Evolutionary conservation across 1,284 basidiomycete species (phyloP), one percentile per base, ranked within the genome.

Genomic region (Rhodotorula mucilaginosa): DNA sequence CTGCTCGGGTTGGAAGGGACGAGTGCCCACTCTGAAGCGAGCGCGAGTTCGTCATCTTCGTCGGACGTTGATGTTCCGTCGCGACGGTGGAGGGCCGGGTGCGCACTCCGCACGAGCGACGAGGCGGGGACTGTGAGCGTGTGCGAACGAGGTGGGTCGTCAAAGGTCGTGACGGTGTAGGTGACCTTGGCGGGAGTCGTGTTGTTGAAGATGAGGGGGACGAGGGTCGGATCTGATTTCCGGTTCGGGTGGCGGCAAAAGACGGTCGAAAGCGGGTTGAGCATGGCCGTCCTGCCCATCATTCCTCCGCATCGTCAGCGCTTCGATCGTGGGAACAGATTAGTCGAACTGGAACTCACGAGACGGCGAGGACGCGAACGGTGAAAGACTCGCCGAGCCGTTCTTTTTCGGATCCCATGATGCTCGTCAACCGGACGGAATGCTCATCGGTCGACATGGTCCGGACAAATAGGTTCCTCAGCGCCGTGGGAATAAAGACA

Each of bases 181-280:
- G 85, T 86, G 51, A 97, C 82, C 68, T 86, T 84, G 19, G 86
- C 84, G 1, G 92, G 88, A n/a, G 85, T 85, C 4, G 94, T 94
- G 82, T 97, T 96, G 84, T 97, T 97, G 80, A 97, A 87, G 44
- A 97, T 83, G 47, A 95, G 82, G 3, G 93, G 92, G 60, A 95
- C 82, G 62, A 91, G 84, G 59, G 90, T 85, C 56, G 83, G 83
- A 7, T 75, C 64, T 7, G 67, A 48, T 3, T 54, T 47, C 23
- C 60, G 61, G 10, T 58, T 23, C 6, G 67, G 8, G 62, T 85
- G 84, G 15, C 83, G 82, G 77, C 92, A 95, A 81, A 88, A 91
- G 58, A 87, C 87, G 64, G 86, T 82, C 29, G 81, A 82, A 67
- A 88, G 84, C 8, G 91, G 90, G 74, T 93, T 92, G 26, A 95